Evolutionary conservation across 78 protist species (phyloP).

Genomic region (Cavenderia fasciculata): DNA sequence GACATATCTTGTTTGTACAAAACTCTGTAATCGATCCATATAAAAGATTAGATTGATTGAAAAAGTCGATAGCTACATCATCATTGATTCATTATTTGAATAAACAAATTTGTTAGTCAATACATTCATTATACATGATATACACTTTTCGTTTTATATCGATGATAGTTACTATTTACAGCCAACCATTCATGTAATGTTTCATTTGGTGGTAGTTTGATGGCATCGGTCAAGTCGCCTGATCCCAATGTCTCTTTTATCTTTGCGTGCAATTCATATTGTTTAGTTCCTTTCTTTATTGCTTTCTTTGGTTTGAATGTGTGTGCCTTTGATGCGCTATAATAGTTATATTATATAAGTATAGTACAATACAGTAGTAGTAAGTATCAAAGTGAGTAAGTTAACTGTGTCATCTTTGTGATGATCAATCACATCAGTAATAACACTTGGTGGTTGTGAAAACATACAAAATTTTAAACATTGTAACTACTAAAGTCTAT

Average conservation of each 20-base stretch:
- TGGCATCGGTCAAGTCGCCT: conserved; percentile 78
- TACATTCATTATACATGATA: neutral
- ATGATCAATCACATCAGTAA: neutral
- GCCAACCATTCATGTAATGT: conserved; percentile 78
- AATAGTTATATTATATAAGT: too few relatives aligned
- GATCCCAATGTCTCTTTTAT: conserved; percentile 74
- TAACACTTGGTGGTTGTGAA: neutral
- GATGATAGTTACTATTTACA: conserved; percentile 71
- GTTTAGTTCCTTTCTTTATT: conserved; percentile 77
- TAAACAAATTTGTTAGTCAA: neutral
- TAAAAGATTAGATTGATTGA: conserved; percentile 84
- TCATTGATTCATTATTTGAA: neutral
- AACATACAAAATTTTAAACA: conserved; percentile 62
- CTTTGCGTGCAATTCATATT: conserved; percentile 75
- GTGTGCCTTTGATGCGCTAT: conserved; percentile 57
- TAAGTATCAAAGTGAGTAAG: neutral
- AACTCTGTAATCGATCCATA: conserved; percentile 85
- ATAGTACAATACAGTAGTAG: neutral
- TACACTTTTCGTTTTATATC: neutral
- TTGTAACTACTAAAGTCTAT: too few relatives aligned
- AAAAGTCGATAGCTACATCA: conserved; percentile 86
- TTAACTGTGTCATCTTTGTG: neutral
- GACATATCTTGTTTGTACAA: conserved; percentile 87
- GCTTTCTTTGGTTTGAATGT: conserved; percentile 80
- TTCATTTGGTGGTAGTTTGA: conserved; percentile 80